Percentiles rank a stretch among this genome's conserved stretches.
phyloP scores from a whole-genome alignment of 2,329 filamentous ascomycete genomes.

The Aureobasidium leucospermi region DNA sequence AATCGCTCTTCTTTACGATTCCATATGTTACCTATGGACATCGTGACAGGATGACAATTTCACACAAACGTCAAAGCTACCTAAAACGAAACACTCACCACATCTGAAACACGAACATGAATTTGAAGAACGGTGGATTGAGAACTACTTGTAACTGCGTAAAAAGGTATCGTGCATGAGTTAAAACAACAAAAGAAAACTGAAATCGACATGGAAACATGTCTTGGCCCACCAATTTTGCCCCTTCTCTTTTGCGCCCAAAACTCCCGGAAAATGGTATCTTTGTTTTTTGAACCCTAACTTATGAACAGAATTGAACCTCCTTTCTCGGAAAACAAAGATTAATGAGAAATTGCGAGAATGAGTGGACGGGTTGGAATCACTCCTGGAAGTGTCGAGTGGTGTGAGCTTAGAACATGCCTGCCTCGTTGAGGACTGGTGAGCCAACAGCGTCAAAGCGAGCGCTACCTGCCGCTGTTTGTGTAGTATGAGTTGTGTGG shows the following conservation, averaged over 20 bases:
- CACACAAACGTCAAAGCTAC: background rate
- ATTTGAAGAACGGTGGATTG: background rate
- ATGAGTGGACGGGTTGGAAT: background rate
- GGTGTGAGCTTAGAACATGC: slow-evolving; percentile 15
- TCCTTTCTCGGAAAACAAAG: background rate
- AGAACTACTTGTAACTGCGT: background rate
- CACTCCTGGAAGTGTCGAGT: background rate
- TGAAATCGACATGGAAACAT: background rate
- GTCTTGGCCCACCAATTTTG: background rate
- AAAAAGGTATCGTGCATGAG: slow-evolving; percentile 7
- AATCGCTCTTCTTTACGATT: no score
- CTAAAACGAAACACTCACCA: background rate
- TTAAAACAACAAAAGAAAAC: background rate
- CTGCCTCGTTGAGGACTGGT: slow-evolving; percentile 16
- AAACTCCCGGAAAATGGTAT: slow-evolving; percentile 10
- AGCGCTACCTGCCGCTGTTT: background rate
- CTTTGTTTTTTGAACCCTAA: background rate
- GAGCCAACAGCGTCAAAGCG: slow-evolving; percentile 15
- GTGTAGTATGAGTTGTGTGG: background rate
- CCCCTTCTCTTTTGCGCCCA: background rate
- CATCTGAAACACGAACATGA: background rate
- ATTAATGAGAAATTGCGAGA: background rate
- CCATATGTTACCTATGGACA: no score
- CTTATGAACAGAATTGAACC: background rate
- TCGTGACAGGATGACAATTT: no score